Conservation (phyloP, 495 filamentous ascomycete species). For the Penicillium salamii region DNA sequence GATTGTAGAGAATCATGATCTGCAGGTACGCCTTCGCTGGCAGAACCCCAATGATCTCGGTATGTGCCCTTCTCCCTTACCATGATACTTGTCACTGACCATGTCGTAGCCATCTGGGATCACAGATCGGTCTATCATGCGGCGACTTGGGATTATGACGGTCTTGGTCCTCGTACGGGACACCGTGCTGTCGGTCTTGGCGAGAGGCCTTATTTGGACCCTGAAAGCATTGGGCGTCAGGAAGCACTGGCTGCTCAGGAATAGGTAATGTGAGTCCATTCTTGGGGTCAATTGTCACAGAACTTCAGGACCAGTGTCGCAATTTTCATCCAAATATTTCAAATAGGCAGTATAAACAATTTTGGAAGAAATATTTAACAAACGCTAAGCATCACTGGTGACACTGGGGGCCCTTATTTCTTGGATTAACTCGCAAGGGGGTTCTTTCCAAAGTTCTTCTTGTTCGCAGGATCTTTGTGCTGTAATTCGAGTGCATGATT, state of each 20-base stretch:
- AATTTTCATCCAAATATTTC: no score
- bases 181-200: constrained; percentile 63
- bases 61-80: constrained; percentile 6
- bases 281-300: no score
- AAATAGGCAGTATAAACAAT: no score
- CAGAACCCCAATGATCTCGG: constrained; percentile 55
- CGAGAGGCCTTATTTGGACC: constrained; percentile 67
- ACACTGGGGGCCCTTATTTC: no score
- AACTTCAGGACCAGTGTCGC: no score
- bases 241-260: constrained; percentile 32
- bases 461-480: no score
- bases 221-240: constrained; percentile 38
- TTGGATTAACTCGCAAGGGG: no score
- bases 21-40: constrained; percentile 73
- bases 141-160: constrained; percentile 68
- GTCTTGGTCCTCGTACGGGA: constrained; percentile 54
- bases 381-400: no score
- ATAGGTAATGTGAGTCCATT: no score
- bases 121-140: constrained; percentile 69
- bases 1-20: constrained; percentile 73
- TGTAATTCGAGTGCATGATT: no score
- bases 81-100: not conserved
- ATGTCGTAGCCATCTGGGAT: constrained; percentile 69
- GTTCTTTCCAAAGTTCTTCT: no score
- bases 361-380: no score